Conservation (phyloP, 805 yeast genomes). For the Yamadazyma scolyti region DNA sequence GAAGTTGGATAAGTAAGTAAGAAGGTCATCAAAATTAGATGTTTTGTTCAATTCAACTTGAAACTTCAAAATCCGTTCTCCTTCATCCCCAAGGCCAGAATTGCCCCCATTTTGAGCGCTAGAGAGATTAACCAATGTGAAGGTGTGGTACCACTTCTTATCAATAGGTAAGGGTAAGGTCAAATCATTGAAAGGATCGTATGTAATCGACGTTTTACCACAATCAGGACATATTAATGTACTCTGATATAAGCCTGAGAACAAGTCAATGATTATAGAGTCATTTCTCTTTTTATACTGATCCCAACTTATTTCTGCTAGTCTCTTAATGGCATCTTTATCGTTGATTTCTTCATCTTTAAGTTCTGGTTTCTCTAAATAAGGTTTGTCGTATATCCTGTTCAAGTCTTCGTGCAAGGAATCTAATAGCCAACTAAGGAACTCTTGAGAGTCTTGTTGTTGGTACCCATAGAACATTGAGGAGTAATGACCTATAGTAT, state of each 20-base stretch:
- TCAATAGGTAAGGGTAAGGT: constrained; percentile 85
- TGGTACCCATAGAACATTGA: constrained; percentile 74
- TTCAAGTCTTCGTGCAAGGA: constrained; percentile 92
- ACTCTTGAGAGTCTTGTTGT: constrained; percentile 94
- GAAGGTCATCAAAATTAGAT: constrained; percentile 60
- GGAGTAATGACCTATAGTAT: constrained; percentile 73
- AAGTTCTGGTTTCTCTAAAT: constrained; percentile 82
- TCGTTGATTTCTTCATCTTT: constrained; percentile 58
- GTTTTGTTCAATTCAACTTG: constrained; percentile 73
- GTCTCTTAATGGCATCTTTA: constrained; percentile 45
- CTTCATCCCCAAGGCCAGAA: too few relatives aligned
- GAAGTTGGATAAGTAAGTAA: constrained; percentile 54
- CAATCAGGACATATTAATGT: constrained; percentile 88
- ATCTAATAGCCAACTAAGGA: constrained; percentile 81
- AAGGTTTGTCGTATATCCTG: constrained; percentile 77
- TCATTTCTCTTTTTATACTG: constrained; percentile 78
- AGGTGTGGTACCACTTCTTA: constrained; percentile 64
- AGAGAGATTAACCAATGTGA: constrained; percentile 58
- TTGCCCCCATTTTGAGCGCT: constrained; percentile 3
- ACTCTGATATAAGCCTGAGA: constrained; percentile 88
- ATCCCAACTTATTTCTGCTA: constrained; percentile 79
- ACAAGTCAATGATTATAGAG: constrained; percentile 78
- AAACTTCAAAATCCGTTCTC: constrained; percentile 30
- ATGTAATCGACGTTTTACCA: constrained; percentile 73
- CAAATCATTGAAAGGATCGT: constrained; percentile 89